A percentile compares a stretch with the other conserved stretches of the same genome.
These are phyloP conservation scores for Cucumis melo DNA, from an alignment of 306 rosid genomes.

Conservation along the genomic window DNA sequence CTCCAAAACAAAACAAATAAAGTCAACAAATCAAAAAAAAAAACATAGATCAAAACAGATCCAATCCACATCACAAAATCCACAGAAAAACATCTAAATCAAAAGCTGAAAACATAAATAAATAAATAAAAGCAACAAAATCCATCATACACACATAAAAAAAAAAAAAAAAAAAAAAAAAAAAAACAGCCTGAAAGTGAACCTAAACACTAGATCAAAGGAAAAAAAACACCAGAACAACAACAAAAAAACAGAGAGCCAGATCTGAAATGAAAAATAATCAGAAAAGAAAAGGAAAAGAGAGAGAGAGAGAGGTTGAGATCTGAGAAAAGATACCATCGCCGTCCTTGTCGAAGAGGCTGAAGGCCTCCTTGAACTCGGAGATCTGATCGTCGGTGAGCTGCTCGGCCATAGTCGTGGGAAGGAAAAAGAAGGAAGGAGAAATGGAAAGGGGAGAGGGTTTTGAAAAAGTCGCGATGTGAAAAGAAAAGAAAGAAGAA, in stretches of 20 bases:
- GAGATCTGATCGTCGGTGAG: slow-evolving; percentile 84
- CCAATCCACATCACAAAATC: background rate
- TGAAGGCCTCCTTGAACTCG: slow-evolving; percentile 73
- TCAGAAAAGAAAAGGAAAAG: too few species aligned
- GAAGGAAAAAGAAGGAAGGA: background rate
- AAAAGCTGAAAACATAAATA: background rate
- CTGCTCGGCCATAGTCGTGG: slow-evolving; percentile 63
- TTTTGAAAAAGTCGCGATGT: background rate
- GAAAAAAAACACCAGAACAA: background rate
- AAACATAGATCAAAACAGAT: background rate
- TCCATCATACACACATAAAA: background rate
- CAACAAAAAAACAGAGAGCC: background rate
- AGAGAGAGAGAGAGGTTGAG: background rate
- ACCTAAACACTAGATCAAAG: slow-evolving; percentile 6
- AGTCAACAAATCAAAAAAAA: background rate
- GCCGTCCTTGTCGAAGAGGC: slow-evolving; percentile 83
- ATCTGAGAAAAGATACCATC: slow-evolving; percentile 55
- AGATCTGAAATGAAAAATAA: background rate
- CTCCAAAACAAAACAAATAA: background rate
- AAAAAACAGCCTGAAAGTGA: background rate
- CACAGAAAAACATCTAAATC: background rate
- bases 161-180: too few species aligned
- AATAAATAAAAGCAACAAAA: background rate
- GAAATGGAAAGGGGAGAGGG: background rate
- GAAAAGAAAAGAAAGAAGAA: background rate